Base-by-base conservation (phyloP, 768 basidiomycete genomes). In the Chiua virens region DNA sequence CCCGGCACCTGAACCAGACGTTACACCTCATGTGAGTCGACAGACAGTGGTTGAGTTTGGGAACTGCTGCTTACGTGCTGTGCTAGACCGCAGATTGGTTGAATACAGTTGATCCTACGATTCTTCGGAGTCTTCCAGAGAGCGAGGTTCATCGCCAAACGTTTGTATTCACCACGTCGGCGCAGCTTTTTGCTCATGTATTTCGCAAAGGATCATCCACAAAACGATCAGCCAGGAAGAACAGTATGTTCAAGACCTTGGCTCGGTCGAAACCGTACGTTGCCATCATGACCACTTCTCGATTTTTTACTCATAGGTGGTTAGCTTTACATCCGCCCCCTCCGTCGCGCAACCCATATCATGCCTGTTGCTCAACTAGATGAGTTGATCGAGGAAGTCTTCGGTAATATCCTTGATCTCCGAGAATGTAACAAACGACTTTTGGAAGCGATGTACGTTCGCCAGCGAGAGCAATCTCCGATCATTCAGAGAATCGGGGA, bases 161-260 rank as follows among this genome's bases (percentile, higher is more conserved):
- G 77, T 80, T 60, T 18, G 71, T 61, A 30, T 22, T 8, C 17
- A 21, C 14, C 3, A 5, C 34, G 21, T 51, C 28, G 6, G 15
- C 35, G 20, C 22, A 2, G n/a, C n/a, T 20, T 18, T 48, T 27
- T 41, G 13, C 47, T 55, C 15, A 55, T 36, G 5, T 39, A 42
- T 25, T 32, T 21, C 42, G 30, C 38, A 18, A 53, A 81, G 80
- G 38, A 79, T 86, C 61, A 95, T 99, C 49, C 86, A 89, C 64
- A 92, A 92, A 63, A 79, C 95, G 34, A 90, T 98, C 57, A 78
- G 78, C 56, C 86, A 91, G 59, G 96, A 98, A 65, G 85, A 92
- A 56, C 87, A 92, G 62, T 97, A 95, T 64, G 73, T 92, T 38
- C 83, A 86, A 49, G 96, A 99, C 62, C 78, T 99, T 8, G 86